Evolutionary conservation across 768 basidiomycete genomes (phyloP), one percentile per base, ranked within the genome.

Genomic region (Terana coerulea): DNA sequence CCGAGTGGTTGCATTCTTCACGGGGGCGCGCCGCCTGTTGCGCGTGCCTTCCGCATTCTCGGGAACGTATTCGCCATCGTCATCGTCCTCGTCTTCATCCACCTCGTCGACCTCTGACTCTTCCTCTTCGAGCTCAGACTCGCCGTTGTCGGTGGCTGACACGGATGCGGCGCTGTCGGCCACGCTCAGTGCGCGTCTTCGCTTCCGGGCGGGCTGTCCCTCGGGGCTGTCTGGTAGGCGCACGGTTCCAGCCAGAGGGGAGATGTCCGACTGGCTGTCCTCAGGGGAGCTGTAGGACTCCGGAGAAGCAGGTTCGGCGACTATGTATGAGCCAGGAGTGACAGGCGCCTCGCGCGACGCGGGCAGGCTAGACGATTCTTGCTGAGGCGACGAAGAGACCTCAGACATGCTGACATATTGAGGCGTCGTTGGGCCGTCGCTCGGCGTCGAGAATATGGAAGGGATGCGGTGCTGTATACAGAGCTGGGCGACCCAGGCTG

Each of bases 51-150:
- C n/a, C n/a, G n/a, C n/a, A n/a, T n/a, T n/a, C n/a, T n/a, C n/a
- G n/a, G 51, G 45, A 2, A 25, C 10, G 51, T 56, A 52, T 26
- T 52, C 55, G n/a, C n/a, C n/a, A n/a, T n/a, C n/a, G 28, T 55
- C 53, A 28, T 55, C 53, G 34, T 44, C 53, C 3, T 6, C 49
- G 39, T 50, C 53, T 21, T 45, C 54, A 17, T 35, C 49, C 14
- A 45, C 49, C 12, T 52, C 46, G 24, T 56, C 55, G 24, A 35
- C n/a, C n/a, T n/a, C n/a, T n/a, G n/a, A n/a, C n/a, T n/a, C n/a
- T n/a, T n/a, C n/a, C n/a, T n/a, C n/a, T n/a, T n/a, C n/a, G n/a
- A n/a, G 24, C 47, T 56, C 55, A 7, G 46, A 47, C 51, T 56
- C 55, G 24, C 51, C 55, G 51, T 47, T 52, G 15, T 56, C 55